Evolutionary conservation across 2,329 filamentous ascomycete species (phyloP), one percentile per base, ranked within the genome.

Genomic region (Pseudonectria buxi): DNA sequence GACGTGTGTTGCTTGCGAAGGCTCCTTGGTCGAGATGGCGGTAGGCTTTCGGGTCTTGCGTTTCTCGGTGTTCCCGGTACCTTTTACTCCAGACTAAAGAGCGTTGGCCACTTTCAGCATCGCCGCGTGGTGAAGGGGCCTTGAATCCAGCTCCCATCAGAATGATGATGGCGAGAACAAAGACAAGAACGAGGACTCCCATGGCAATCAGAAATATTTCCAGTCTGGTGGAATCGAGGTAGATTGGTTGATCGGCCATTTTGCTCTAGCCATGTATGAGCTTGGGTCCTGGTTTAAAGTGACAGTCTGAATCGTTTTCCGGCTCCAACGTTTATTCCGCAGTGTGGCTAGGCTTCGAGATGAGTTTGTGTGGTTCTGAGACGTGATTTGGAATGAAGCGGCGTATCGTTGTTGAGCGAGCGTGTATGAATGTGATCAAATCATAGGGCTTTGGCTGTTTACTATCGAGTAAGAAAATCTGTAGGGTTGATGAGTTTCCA

Each of bases 171-270:
- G 49, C 50, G 12, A 65, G 46, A 6, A 58, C 40, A 12, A 44
- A 46, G 12, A 62, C 58, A 16, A 64, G 50, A 12, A 57, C 28
- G 25, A 64, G 42, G 29, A 59, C 52, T 10, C 50, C 53, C 11
- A 51, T 37, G 10, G 61, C 57, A 16, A 65, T 43, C 16, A 62
- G 42, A 26, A 56, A 33, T 29, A 64, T 59, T 43, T 64, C 59
- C 25, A 59, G 37, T 28, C 51, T 50, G 35, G 43, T 53, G 24
- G 52, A 42, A n/a, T 59, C 53, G 28, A 55, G 27, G 24, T 49
- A 46, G 22, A 40, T 48, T 15, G 40, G 37, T 28, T 33, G 24
- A 31, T 54, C 35, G 30, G 51, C 24, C 55, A 58, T 57, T 28
- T 15, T 45, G 30, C 14, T 32, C 46, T 13, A 22, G 13, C 9